Base-by-base conservation (phyloP, 2,329 filamentous ascomycete species). In the Xylaria sp. region DNA sequence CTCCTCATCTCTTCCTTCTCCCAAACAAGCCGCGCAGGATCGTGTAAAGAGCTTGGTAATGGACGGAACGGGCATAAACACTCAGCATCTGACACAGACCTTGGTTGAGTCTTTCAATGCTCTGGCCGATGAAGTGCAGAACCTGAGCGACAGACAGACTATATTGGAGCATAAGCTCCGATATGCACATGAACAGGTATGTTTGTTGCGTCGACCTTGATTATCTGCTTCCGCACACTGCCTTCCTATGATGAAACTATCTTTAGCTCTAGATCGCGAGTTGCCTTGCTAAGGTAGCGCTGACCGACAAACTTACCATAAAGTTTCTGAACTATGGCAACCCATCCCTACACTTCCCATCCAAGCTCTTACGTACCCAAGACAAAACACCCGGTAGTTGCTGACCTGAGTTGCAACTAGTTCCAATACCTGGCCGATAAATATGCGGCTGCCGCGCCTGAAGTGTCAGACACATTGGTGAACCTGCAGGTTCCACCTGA, bases 221-320 rank as follows among this genome's bases (percentile, higher is more conserved):
- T 34, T 18, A 30, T 58, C 23, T 41, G 34, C 43, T 52, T 30
- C 36, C 46, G 41, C 28, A 36, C 41, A 50, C 59, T 76, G 72
- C 70, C 61, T 61, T 74, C 61, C 65, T 65, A 82, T 84, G 83
- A 84, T 83, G 80, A 82, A 72, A 76, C 76, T 75, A 70, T 78
- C 78, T 91, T 69, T 93, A 93, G 91, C 91, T 93, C 91, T 93
- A 93, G 91, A 93, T 92, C 91, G 90, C 85, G 86, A 93, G 89
- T 85, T 87, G 83, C 85, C 67, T 25, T 67, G 48, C 75, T 20
- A 28, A 71, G 80, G 84, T 83, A 85, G 83, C 83, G 77, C 81
- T 87, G 90, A 92, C 85, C 83, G 89, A 91, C 80, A 87, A 20
- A 78, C 72, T 69, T 77, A 70, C 79, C 78, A 76, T 80, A 74